Conservation (phyloP, 352 stramenopile genomes). For the Phytophthora gonapodyides region DNA sequence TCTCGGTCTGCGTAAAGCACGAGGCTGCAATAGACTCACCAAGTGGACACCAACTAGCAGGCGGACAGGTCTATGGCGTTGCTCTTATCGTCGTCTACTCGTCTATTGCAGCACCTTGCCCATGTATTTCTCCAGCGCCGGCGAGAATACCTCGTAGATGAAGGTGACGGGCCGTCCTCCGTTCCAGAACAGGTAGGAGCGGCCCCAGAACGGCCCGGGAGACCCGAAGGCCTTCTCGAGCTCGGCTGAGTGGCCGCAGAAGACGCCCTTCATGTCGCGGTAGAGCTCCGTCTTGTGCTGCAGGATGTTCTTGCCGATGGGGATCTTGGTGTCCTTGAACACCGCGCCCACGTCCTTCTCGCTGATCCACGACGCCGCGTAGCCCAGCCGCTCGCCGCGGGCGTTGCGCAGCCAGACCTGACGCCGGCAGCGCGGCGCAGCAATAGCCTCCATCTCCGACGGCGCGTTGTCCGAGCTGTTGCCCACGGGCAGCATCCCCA, state of each 20-base stretch:
- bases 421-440: slow-evolving; percentile 59
- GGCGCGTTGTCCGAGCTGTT: slow-evolving; percentile 47
- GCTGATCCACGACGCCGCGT: slow-evolving; percentile 81
- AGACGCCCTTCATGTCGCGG: slow-evolving; percentile 85
- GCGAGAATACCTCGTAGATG: slow-evolving; percentile 91
- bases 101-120: slow-evolving; percentile 56
- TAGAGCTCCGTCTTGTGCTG: slow-evolving; percentile 86
- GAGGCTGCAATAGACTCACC: slow-evolving; percentile 34
- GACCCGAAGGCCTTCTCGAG: slow-evolving; percentile 70
- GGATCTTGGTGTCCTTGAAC: slow-evolving; percentile 81
- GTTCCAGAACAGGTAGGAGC: slow-evolving; percentile 88
- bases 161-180: slow-evolving; percentile 76
- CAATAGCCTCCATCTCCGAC: slow-evolving; percentile 54
- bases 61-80: slow-evolving; percentile 18
- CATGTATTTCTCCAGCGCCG: slow-evolving; percentile 78
- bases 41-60: slow-evolving; percentile 30
- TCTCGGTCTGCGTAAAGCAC: slow-evolving; percentile 17
- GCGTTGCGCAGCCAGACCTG: slow-evolving; percentile 84
- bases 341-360: slow-evolving; percentile 67
- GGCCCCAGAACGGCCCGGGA: slow-evolving; percentile 79
- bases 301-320: slow-evolving; percentile 84
- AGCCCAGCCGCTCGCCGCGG: slow-evolving; percentile 72
- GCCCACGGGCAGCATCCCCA: slow-evolving; percentile 62
- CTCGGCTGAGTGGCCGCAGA: slow-evolving; percentile 57
- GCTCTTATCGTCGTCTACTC: slow-evolving; percentile 5